A percentile compares a stretch with the other conserved stretches of the same genome.
These are phyloP conservation scores for Tylopilus plumbeoviolaceoides DNA, from an alignment of 768 basidiomycete genomes.

Conservation along the genomic window DNA sequence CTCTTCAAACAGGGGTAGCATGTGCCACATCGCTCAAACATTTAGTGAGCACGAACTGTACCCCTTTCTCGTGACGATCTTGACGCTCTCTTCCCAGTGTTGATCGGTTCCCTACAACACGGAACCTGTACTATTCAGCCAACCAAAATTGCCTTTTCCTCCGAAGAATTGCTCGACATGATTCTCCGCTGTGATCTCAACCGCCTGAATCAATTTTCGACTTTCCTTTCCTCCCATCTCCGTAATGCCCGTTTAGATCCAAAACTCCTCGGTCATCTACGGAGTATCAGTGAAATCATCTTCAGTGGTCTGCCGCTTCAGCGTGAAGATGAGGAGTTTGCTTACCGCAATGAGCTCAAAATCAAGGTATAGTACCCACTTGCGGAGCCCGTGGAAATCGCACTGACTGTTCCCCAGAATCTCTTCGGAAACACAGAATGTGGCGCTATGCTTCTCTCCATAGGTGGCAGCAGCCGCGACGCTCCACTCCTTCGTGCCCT, in stretches of 20 bases:
- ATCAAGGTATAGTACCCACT: constrained; percentile 47
- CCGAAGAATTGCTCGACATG: constrained; percentile 68
- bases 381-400: constrained; percentile 11
- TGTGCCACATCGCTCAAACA: constrained; percentile 78
- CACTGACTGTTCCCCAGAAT: constrained; percentile 45
- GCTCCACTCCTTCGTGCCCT: constrained; percentile 53
- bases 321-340: constrained; percentile 70
- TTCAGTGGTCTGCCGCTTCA: constrained; percentile 64
- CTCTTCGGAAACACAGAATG: constrained; percentile 81
- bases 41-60: constrained; percentile 51
- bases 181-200: constrained; percentile 63
- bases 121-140: constrained; percentile 73
- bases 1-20: constrained; percentile 60
- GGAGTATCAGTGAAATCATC: constrained; percentile 56
- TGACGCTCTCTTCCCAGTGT: constrained; percentile 37
- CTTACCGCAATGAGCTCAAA: constrained; percentile 56
- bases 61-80: constrained; percentile 21
- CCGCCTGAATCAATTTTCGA: constrained; percentile 70
- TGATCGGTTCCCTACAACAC: constrained; percentile 67
- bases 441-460: constrained; percentile 64
- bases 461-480: constrained; percentile 48
- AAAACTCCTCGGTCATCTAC: constrained; percentile 55
- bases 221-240: constrained; percentile 64
- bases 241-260: constrained; percentile 55
- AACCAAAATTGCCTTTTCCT: constrained; percentile 57